Conservation (phyloP, 2,329 filamentous ascomycete genomes). For the Colletotrichum cordylinicola region DNA sequence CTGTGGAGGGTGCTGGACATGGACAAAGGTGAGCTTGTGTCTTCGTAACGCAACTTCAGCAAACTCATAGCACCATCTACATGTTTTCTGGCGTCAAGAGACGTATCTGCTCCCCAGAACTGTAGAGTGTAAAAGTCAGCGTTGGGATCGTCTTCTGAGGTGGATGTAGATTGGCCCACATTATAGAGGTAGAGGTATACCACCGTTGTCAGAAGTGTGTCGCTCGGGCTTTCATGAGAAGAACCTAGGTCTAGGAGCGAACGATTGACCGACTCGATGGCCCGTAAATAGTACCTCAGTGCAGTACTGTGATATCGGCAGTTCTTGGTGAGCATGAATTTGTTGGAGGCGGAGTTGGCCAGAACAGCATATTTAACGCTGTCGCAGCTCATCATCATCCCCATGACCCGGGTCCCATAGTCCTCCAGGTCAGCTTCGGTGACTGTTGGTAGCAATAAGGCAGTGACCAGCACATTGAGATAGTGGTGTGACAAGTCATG, state of each 20-base stretch:
- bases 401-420: neutral
- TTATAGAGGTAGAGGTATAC: neutral
- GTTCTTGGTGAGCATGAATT: neutral
- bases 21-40: neutral
- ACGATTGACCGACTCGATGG: neutral
- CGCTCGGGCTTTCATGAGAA: neutral
- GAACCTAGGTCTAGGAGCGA: neutral
- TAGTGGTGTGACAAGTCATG: neutral
- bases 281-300: neutral
- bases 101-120: neutral
- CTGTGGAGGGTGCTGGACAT: neutral
- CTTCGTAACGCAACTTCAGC: neutral
- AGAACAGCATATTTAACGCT: neutral
- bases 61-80: neutral
- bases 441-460: neutral
- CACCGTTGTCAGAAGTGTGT: neutral
- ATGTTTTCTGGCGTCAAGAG: neutral
- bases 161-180: neutral
- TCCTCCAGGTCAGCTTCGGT: neutral
- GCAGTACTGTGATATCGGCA: neutral
- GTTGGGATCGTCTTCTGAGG: accelerated
- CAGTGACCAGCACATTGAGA: neutral
- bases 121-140: neutral
- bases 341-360: neutral
- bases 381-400: neutral